Evolutionary conservation across 2,329 filamentous ascomycete species (phyloP).

Genomic region (Dactylellina cionopaga): DNA sequence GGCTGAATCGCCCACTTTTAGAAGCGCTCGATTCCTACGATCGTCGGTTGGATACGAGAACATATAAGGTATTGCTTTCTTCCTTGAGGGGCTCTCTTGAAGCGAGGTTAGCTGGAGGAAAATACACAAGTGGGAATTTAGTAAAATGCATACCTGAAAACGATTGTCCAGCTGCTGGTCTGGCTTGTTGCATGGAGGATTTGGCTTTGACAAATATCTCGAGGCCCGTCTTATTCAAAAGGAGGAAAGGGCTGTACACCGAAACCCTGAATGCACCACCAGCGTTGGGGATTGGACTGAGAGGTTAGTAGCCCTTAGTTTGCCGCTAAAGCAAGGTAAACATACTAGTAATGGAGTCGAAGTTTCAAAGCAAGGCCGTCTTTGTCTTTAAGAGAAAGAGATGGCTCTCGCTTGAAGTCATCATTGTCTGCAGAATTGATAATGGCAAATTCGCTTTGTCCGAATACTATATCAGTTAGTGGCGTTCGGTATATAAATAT

Average conservation of each 20-base stretch:
- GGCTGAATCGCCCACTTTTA: constrained; percentile 87
- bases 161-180: constrained; percentile 82
- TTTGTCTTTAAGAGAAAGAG: constrained; percentile 82
- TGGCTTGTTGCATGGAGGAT: constrained; percentile 83
- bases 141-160: constrained; percentile 60
- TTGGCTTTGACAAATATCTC: constrained; percentile 89
- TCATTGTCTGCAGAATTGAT: constrained; percentile 90
- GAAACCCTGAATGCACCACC: constrained; percentile 96
- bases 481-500: not conserved
- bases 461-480: constrained; percentile 32
- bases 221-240: constrained; percentile 93
- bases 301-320: not conserved
- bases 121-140: no score
- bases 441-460: constrained; percentile 86
- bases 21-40: constrained; percentile 84
- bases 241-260: constrained; percentile 91
- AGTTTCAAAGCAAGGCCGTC: constrained; percentile 81
- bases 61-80: constrained; percentile 90
- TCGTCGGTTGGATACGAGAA: constrained; percentile 92
- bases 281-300: constrained; percentile 79
- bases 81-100: constrained; percentile 59
- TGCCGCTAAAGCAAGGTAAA: not conserved
- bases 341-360: constrained; percentile 85
- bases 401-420: constrained; percentile 86
- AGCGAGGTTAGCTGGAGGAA: constrained; percentile 29